Base-by-base conservation (phyloP, 2,329 filamentous ascomycete genomes). In the Hypoxylon sp. region DNA sequence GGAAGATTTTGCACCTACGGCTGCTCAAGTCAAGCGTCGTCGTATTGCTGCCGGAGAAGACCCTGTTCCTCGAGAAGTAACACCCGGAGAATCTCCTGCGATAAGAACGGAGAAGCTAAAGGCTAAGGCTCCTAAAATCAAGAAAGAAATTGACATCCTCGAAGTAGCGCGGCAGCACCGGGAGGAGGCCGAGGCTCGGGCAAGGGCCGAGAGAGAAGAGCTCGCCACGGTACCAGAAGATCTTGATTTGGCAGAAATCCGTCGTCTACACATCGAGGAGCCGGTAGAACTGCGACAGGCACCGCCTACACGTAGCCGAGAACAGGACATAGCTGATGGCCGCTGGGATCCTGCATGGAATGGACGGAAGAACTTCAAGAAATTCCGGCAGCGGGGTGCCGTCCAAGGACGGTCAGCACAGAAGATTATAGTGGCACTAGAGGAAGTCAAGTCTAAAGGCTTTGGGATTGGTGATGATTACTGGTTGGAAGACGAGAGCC, bases 301-400 rank as follows among this genome's bases (percentile, higher is more conserved):
- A 72, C 73, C 75, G 70, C 57, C 77, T 70, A 65, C 69, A 72
- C 66, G 75, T 18, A 71, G 71, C 4, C 79, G 84, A 16, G 87
- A 89, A n/a, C 79, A 82, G 60, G 84, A 86, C 18, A 76, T 83
- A 45, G 81, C 79, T 1, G 81, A 82, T 44, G 83, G 84, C 4
- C 85, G 92, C 40, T 97, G 95, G 94, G 87, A 97, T 70, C 89
- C 93, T 0, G 85, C 84, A 38, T 99, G 96, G 96, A 97, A 97
- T 75, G 96, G 95, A 0, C 86, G 95, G 44, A 95, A 93, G 78
- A 98, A 99, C 75, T 99, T 97, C 81, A 99, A 99, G 78, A 91
- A 88, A 72, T 99, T 99, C 74, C 84, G 85, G 20, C 84, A 83
- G 57, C 83, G 87, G 55, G 89, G 87, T 22, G 85, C 85, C 18